A percentile compares a stretch with the other conserved stretches of the same genome.
Evolutionary conservation across 2,329 filamentous ascomycete species (phyloP).

Genomic region (Colletotrichum aenigma): DNA sequence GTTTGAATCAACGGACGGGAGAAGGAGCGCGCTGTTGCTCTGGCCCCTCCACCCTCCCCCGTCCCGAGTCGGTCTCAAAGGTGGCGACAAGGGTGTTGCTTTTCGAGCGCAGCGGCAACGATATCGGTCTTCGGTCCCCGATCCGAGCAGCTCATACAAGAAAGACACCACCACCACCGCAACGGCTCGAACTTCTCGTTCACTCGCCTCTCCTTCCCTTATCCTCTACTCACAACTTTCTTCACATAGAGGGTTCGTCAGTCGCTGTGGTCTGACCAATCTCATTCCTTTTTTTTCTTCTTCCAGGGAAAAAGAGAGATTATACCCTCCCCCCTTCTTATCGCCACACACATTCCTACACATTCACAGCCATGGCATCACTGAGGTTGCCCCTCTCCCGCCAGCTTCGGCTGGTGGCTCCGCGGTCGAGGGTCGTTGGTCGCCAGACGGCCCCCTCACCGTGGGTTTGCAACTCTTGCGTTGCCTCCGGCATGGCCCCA

Average conservation of each 20-base stretch:
- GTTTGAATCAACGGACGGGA: background rate
- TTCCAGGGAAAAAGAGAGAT: background rate
- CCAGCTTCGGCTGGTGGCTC: constrained; percentile 20
- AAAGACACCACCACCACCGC: background rate
- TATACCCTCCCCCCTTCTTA: background rate
- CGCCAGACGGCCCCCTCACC: constrained; percentile 11
- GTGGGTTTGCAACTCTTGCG: constrained; percentile 18
- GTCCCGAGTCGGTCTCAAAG: constrained; percentile 1
- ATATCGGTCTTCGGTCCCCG: constrained; percentile 14
- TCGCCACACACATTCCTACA: background rate
- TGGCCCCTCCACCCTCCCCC: background rate
- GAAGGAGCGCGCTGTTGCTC: background rate
- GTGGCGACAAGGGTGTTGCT: constrained; percentile 17
- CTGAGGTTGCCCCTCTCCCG: constrained; percentile 20
- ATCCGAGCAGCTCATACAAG: constrained; percentile 12
- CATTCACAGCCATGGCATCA: constrained; percentile 16
- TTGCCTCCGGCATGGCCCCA: background rate
- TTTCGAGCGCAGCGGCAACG: background rate
- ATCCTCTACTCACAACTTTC: background rate
- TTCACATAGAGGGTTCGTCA: background rate
- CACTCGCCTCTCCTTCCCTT: background rate
- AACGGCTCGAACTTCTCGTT: background rate
- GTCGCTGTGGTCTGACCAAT: background rate
- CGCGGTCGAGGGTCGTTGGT: constrained; percentile 12
- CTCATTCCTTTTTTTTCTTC: background rate